Base-by-base conservation (phyloP, 441 rosid species). In the Populus trichocarpa region DNA sequence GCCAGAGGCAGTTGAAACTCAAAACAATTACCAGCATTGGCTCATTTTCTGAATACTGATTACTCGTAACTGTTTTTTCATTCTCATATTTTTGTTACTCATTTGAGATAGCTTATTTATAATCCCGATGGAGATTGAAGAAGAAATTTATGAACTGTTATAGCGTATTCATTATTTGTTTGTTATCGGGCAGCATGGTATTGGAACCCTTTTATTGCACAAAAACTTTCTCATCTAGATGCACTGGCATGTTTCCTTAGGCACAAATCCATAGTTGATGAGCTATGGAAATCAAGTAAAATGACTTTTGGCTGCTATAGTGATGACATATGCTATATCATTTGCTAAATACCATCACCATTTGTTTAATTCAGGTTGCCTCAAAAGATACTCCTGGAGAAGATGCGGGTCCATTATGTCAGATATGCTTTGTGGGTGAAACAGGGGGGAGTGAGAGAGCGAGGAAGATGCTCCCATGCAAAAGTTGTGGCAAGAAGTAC, bases 401-500 rank as follows among this genome's bases (percentile, higher is more conserved):
- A 75, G 95, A 93, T 77, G 91, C 83, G 72, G 90, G 87, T 46
- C 87, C 76, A 14, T 85, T 92, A 50, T 96, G 99, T 82, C 92
- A 93, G 72, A 90, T 96, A 87, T 96, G 99, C 86, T 94, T 88
- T 81, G 79, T 78, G 86, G 95, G 98, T 81, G 97, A 92, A 82
- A 85, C 80, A 81, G 98, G 94, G 75, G 93, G 92, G 79, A 90
- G 93, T 76, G 96, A 90, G 87, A 90, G 85, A 82, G 97, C 95
- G 25, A 90, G 93, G 84, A 94, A 77, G 89, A 94, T 94, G 99
- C 97, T 92, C 75, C 85, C 96, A 2, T 93, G 99, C 87, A 89
- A 86, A 77, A 89, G 78, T 75, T 96, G 98, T 87, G 91, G 93
- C 84, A 96, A 94, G 89, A 96, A 92, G 89, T 94, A 92, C 83